Base-by-base conservation (phyloP, 1,284 basidiomycete genomes). In the Ustilago shanxiensis region DNA sequence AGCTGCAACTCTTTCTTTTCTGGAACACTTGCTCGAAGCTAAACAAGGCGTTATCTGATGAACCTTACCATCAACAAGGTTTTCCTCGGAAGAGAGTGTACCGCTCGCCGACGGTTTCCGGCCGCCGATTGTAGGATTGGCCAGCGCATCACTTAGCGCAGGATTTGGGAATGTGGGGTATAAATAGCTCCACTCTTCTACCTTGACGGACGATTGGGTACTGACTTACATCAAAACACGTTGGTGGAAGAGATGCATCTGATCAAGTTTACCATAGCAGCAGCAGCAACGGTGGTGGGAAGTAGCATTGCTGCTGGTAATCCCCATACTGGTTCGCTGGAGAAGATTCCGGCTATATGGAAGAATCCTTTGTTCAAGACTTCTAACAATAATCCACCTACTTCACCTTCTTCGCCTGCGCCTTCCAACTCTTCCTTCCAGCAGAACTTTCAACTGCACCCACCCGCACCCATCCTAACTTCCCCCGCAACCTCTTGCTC, bases 391-490 rank as follows among this genome's bases (percentile, higher is more conserved):
- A 13, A 45, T 16, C 16, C 44, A 26, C 47, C 16, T 0, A 31
- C 29, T 13, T 24, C n/a, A 22, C 49, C 58, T 41, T 16, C 13
- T 18, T 24, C 47, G 13, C 22, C 57, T 51, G 14, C 57, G 16
- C 35, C 57, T 9, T 44, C 33, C 22, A 44, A 0, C n/a, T 31
- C 44, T 9, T 20, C 44, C 4, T 22, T 71, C 3, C 49, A 53
- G 16, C 54, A 71, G 24, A 64, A 29, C 58, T 72, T 72, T 14
- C 64, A 72, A 28, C 28, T 72, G 14, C 57, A 63, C 50, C 47
- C 39, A 6, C 70, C 70, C 2, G 70, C 70, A 1, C 70, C 70
- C n/a, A 57, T 72, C 35, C 64, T 72, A 24, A 67, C 60, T 13
- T 20, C 28, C 60, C 3, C 1, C 14, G 13, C 24, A 35, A 22